Conservation (phyloP, 257 asterid species). For the Rubia yunnanensis region DNA sequence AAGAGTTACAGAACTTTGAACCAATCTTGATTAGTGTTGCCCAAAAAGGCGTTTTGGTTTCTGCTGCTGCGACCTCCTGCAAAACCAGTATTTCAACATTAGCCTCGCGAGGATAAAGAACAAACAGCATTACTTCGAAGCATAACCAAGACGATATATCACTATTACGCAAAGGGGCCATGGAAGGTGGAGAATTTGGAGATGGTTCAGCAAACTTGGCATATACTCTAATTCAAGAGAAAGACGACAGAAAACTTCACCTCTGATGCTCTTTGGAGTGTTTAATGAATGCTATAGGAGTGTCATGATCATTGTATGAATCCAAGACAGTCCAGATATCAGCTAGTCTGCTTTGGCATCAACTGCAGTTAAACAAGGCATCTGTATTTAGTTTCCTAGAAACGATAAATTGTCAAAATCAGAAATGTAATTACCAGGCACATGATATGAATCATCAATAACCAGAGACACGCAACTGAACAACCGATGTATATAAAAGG, state of each 20-base stretch:
- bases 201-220: too few species aligned
- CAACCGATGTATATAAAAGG: too few species aligned
- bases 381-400: neutral
- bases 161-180: too few species aligned
- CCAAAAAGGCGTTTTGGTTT: slow-evolving; percentile 40
- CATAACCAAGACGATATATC: slow-evolving; percentile 1
- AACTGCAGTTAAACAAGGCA: slow-evolving; percentile 39
- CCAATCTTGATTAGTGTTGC: slow-evolving; percentile 22
- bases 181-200: too few species aligned
- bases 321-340: slow-evolving; percentile 78
- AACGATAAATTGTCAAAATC: slow-evolving; percentile 4
- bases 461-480: too few species aligned
- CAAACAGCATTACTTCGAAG: neutral
- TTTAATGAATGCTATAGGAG: slow-evolving; percentile 72
- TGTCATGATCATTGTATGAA: slow-evolving; percentile 76
- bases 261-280: slow-evolving; percentile 71
- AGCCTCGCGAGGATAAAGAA: neutral
- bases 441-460: too few species aligned
- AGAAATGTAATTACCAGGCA: too few species aligned
- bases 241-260: too few species aligned
- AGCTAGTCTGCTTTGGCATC: slow-evolving; percentile 65
- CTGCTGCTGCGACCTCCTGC: slow-evolving; percentile 74
- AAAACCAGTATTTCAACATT: neutral
- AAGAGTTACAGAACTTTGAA: neutral
- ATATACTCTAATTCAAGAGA: too few species aligned